Percentiles rank a stretch among this genome's conserved stretches.
phyloP scores from a whole-genome alignment of 495 filamentous ascomycete genomes.

The Paragyromitra xinjiangensis region DNA sequence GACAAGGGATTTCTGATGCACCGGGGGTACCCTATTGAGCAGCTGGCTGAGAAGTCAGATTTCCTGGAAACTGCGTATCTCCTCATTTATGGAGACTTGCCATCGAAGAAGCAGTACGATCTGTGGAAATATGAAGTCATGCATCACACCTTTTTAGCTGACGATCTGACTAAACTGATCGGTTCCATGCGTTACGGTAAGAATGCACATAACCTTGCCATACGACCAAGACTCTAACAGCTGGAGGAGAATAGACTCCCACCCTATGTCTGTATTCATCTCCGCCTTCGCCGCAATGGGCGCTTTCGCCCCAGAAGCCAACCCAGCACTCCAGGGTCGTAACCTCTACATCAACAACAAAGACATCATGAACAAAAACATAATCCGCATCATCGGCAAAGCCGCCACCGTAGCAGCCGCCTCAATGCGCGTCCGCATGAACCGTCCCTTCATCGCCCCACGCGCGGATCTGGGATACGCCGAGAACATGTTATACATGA shows the following conservation, averaged over 20 bases:
- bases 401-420: conserved; percentile 60
- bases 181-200: conserved; percentile 58
- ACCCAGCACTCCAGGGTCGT: conserved; percentile 59
- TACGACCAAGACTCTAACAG: not conserved
- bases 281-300: conserved; percentile 61
- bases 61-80: conserved; percentile 62
- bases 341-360: conserved; percentile 61
- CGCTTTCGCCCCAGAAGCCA: conserved; percentile 59
- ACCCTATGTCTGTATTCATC: conserved; percentile 61
- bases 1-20: conserved; percentile 60
- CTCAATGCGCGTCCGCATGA: conserved; percentile 60
- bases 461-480: conserved; percentile 60
- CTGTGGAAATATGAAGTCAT: conserved; percentile 58
- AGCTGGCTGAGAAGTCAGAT: conserved; percentile 59
- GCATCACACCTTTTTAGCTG: conserved; percentile 58
- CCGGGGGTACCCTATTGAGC: conserved; percentile 61
- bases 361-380: conserved; percentile 59
- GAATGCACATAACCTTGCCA: not conserved
- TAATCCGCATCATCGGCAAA: conserved; percentile 61
- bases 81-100: conserved; percentile 63
- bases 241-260: conserved; percentile 53
- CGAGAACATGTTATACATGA: conserved; percentile 62
- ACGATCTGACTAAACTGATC: conserved; percentile 59
- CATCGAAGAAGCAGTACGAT: conserved; percentile 58
- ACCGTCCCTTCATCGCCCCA: conserved; percentile 59